Evolutionary conservation across 75 land plant species (phyloP), one percentile per base, ranked within the genome.

Genomic region (Isoetes taiwanensis): DNA sequence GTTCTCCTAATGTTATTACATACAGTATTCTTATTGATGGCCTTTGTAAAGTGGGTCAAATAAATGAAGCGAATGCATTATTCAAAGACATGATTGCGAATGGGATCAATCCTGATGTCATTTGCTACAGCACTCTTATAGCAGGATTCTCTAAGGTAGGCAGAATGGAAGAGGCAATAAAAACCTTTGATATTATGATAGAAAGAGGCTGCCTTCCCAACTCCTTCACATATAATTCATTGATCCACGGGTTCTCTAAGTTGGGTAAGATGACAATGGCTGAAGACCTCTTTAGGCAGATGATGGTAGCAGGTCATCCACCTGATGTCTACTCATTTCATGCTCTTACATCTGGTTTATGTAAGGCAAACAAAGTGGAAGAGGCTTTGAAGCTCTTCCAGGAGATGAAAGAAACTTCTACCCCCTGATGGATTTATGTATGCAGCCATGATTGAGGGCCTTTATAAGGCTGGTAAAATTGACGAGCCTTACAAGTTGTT

Each of bases 11-110:
- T 30, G 26, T 34, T 2, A 37, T 53, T n/a, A 54, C 70, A n/a
- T 57, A 56, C 40, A 76, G 72, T 21, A 68, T 71, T 19, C 72
- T 84, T 75, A 80, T 84, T 34, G 85, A 84, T 37, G 59, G 61
- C 40, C 61, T 77, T 12, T 69, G 64, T 40, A 35, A 48, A 30
- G 40, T 35, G 11, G 57, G 64, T 8, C 39, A 38, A 32, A 16
- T 69, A 10, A 10, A 41, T 33, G 58, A 64, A 8, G 77, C 76
- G 17, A 34, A 32, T 30, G 23, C 14, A 6, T 21, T 64, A 37
- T 58, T 65, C 37, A 27, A 65, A 34, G 41, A 58, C 19, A 72
- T 72, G 66, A 43, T 41, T 4, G n/a, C 10, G 24, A 20, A 54
- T 29, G 62, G 66, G 2, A 6, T 62, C 34, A 21, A 3, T 26